Percentiles rank a stretch among this genome's conserved stretches.
Evolutionary conservation across 2,329 filamentous ascomycete genomes (phyloP).

Genomic region (Dactylellina haptotyla): DNA sequence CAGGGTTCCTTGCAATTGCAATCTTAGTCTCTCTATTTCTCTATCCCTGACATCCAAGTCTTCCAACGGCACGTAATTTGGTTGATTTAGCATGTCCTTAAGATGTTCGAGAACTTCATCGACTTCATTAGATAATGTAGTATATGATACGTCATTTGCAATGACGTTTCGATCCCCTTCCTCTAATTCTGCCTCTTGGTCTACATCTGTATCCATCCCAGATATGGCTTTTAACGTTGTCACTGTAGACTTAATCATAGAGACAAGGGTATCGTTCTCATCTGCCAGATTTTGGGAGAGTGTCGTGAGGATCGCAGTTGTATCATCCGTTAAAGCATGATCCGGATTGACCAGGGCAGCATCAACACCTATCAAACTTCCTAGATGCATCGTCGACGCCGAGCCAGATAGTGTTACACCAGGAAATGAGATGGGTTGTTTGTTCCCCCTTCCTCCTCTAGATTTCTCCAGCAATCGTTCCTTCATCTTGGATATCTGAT

Average conservation of each 20-base stretch:
- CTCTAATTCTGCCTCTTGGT: conserved; percentile 57
- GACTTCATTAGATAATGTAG: conserved; percentile 76
- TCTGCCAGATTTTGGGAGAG: conserved; percentile 84
- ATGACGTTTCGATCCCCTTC: conserved; percentile 61
- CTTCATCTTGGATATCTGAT: conserved; percentile 88
- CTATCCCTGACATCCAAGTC: conserved; percentile 93
- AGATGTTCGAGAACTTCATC: conserved; percentile 82
- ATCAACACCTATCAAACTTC: conserved; percentile 56
- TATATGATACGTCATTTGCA: conserved; percentile 70
- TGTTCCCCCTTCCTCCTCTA: conserved; percentile 67
- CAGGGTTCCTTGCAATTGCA: conserved; percentile 95
- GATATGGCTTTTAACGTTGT: conserved; percentile 76
- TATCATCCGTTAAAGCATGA: conserved; percentile 83
- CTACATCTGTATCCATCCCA: conserved; percentile 65
- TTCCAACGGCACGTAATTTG: conserved; percentile 93
- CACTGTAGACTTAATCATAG: conserved; percentile 76
- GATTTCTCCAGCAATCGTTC: conserved; percentile 80
- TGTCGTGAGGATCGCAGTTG: conserved; percentile 87
- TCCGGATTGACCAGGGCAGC: conserved; percentile 65
- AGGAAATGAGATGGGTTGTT: conserved; percentile 61
- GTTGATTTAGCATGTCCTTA: conserved; percentile 86
- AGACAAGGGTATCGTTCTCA: conserved; percentile 86
- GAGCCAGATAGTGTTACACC: conserved; percentile 63
- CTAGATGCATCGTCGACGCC: conserved; percentile 36
- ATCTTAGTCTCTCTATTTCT: conserved; percentile 82